These are phyloP conservation scores for Parsonsia alboflavescens DNA, from an alignment of 257 asterid genomes.

Conservation along the genomic window DNA sequence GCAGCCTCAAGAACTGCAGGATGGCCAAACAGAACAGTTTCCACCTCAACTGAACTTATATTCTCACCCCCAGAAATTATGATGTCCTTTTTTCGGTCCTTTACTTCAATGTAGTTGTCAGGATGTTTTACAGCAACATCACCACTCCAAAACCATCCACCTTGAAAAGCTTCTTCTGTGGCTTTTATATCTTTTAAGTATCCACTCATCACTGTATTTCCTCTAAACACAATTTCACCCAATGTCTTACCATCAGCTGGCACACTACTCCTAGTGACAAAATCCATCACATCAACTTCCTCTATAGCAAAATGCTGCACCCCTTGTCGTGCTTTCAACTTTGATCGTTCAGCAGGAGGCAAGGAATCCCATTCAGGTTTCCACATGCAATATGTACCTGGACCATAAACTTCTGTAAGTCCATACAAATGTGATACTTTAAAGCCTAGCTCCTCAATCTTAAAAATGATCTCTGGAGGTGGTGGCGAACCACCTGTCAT, in stretches of 20 bases:
- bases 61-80: slow-evolving; percentile 44
- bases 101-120: slow-evolving; percentile 31
- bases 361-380: slow-evolving; percentile 38
- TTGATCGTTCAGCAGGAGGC: slow-evolving; percentile 20
- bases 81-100: slow-evolving; percentile 33
- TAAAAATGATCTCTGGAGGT: slow-evolving; percentile 31
- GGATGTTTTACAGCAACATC: slow-evolving; percentile 40
- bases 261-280: slow-evolving; percentile 18
- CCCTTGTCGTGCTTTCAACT: slow-evolving; percentile 33
- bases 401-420: slow-evolving; percentile 37
- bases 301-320: slow-evolving; percentile 28
- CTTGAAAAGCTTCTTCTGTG: slow-evolving; percentile 30
- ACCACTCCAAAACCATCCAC: slow-evolving; percentile 37
- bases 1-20: slow-evolving; percentile 38
- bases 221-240: slow-evolving; percentile 36
- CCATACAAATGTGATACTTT: slow-evolving; percentile 32
- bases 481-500: slow-evolving; percentile 45
- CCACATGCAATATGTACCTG: slow-evolving; percentile 32
- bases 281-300: slow-evolving; percentile 29
- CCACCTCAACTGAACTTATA: slow-evolving; percentile 35
- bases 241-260: slow-evolving; percentile 33
- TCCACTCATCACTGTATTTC: slow-evolving; percentile 42
- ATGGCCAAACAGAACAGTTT: slow-evolving; percentile 28
- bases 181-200: slow-evolving; percentile 29
- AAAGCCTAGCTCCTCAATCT: slow-evolving; percentile 37